Conservation (phyloP, 352 stramenopile genomes). For the Plasmopara viticola region DNA sequence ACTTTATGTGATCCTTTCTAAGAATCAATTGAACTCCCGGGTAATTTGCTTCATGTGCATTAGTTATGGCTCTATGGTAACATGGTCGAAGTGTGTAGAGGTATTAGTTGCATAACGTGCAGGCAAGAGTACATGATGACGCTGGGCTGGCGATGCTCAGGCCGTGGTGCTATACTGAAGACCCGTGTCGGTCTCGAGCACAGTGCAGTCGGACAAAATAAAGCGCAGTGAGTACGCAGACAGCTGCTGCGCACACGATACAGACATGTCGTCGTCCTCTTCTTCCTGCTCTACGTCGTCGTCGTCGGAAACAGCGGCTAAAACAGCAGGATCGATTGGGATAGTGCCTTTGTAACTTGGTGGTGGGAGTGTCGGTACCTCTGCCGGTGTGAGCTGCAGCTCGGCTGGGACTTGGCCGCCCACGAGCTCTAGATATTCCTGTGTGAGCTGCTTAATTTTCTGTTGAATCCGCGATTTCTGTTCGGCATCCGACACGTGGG, state of each 20-base stretch:
- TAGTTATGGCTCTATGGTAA: constrained; percentile 21
- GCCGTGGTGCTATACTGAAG: constrained; percentile 43
- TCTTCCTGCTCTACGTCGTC: constrained; percentile 47
- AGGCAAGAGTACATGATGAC: constrained; percentile 23
- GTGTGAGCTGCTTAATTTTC: constrained; percentile 73
- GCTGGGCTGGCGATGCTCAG: constrained; percentile 14
- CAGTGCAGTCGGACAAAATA: constrained; percentile 68
- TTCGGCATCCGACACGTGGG: constrained; percentile 62
- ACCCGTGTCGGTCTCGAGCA: constrained; percentile 59
- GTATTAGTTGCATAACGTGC: constrained; percentile 20
- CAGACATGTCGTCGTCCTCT: constrained; percentile 32
- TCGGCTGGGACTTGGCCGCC: constrained; percentile 68
- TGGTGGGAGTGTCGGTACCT: constrained; percentile 47
- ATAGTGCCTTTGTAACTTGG: constrained; percentile 33
- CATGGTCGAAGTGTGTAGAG: constrained; percentile 11
- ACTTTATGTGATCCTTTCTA: neutral
- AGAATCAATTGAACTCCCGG: neutral
- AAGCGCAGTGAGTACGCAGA: constrained; percentile 79
- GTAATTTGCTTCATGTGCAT: constrained; percentile 14
- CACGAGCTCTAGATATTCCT: constrained; percentile 74
- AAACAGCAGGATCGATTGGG: constrained; percentile 45
- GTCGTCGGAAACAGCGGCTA: constrained; percentile 44
- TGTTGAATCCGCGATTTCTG: constrained; percentile 67
- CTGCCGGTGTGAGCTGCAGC: constrained; percentile 49
- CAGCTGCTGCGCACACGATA: constrained; percentile 25